Percentiles rank a stretch among this genome's conserved stretches.
Evolutionary conservation across 129 eudicot genomes (phyloP).

Genomic region (Ambrosia trifida): DNA sequence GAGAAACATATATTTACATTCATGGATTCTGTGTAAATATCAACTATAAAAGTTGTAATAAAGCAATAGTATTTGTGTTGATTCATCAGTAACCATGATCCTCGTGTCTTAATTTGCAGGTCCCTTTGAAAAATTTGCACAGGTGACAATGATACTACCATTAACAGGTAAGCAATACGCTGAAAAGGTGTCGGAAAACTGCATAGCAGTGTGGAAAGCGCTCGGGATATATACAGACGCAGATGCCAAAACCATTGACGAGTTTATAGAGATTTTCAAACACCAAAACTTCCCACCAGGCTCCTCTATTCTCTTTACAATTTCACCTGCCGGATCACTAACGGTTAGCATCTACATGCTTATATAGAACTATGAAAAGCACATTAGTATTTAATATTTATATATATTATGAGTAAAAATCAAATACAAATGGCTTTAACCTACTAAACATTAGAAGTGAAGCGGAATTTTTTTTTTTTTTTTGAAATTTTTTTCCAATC

Average conservation of each 20-base stretch:
- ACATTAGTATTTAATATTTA: too few relatives aligned
- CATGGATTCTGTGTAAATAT: too few relatives aligned
- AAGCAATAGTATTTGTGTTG: neutral
- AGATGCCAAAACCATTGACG: constrained; percentile 59
- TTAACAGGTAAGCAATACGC: constrained; percentile 57
- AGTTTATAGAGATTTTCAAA: constrained; percentile 66
- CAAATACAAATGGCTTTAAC: too few relatives aligned
- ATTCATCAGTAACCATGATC: neutral
- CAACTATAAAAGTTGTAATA: too few relatives aligned
- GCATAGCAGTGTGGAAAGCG: constrained; percentile 65
- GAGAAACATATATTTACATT: too few relatives aligned
- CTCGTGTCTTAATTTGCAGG: constrained; percentile 42
- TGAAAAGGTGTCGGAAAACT: constrained; percentile 45
- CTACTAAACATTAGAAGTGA: too few relatives aligned
- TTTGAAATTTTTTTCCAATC: too few relatives aligned
- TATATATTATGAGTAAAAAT: too few relatives aligned
- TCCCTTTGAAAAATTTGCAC: constrained; percentile 71
- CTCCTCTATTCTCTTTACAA: constrained; percentile 75
- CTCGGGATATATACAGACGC: constrained; percentile 66
- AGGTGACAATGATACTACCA: constrained; percentile 77
- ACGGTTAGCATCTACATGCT: constrained; percentile 37
- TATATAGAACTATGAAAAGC: too few relatives aligned
- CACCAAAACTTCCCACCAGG: constrained; percentile 72
- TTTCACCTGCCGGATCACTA: constrained; percentile 43
- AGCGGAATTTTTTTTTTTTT: too few relatives aligned